Conservation (phyloP, 768 basidiomycete species). For the Imleria badia region DNA sequence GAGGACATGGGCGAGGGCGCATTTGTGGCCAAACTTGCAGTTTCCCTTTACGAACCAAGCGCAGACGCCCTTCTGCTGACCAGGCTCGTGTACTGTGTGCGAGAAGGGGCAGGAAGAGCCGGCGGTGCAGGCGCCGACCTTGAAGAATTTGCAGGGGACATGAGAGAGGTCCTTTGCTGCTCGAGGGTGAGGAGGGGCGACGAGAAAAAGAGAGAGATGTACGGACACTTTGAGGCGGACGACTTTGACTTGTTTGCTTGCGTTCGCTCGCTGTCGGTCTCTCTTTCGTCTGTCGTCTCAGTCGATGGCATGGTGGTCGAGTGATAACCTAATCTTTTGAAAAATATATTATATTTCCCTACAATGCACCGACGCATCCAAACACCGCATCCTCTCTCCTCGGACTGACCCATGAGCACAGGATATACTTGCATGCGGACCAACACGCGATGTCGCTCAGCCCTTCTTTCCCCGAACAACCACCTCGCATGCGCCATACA, state of each 20-base stretch:
- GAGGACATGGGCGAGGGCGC: slow-evolving; percentile 90
- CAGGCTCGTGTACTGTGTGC: slow-evolving; percentile 69
- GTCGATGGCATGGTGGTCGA: slow-evolving; percentile 17
- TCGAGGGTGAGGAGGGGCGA: background rate
- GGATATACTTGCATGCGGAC: no score
- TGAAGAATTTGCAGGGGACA: slow-evolving; percentile 98
- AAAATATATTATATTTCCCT: no score
- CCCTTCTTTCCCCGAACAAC: no score
- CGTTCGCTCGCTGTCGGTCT: slow-evolving; percentile 22
- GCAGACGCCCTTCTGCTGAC: slow-evolving; percentile 77
- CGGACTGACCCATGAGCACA: no score
- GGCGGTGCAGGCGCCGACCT: slow-evolving; percentile 90
- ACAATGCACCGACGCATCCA: no score
- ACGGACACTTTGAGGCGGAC: slow-evolving; percentile 34
- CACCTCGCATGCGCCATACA: slow-evolving; percentile 6
- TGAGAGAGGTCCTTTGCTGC: slow-evolving; percentile 89
- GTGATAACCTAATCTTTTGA: background rate
- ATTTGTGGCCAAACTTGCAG: slow-evolving; percentile 77
- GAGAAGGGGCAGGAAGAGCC: slow-evolving; percentile 96
- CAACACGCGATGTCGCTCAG: no score
- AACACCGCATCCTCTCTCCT: no score
- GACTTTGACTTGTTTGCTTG: slow-evolving; percentile 24
- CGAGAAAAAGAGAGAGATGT: background rate
- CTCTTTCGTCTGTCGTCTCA: slow-evolving; percentile 24
- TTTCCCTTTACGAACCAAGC: slow-evolving; percentile 95